A percentile compares a stretch with the other conserved stretches of the same genome.
Conservation (phyloP, 768 basidiomycete genomes). For the Podaxis sp. region DNA sequence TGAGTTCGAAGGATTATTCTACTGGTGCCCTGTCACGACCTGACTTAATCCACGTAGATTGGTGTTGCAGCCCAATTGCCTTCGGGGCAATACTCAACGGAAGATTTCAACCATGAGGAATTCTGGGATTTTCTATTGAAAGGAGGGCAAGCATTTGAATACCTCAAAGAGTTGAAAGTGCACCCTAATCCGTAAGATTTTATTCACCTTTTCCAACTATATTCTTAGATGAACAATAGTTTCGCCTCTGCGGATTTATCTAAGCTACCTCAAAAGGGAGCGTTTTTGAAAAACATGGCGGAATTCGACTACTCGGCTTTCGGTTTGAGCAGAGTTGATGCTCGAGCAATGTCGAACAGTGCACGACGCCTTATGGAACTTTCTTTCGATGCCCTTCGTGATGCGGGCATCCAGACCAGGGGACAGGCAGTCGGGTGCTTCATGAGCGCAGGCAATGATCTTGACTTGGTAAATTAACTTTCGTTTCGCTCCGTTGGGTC, state of each 20-base stretch:
- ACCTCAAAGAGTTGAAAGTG: conserved; percentile 31
- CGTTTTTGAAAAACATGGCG: conserved; percentile 38
- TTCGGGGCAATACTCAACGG: conserved; percentile 25
- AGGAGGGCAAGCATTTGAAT: conserved; percentile 30
- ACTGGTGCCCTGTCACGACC: background rate
- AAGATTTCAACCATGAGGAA: conserved; percentile 32
- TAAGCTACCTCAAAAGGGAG: conserved; percentile 25
- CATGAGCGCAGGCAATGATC: conserved; percentile 32
- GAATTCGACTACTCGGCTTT: conserved; percentile 41
- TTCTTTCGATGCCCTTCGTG: conserved; percentile 41
- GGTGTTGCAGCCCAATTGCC: conserved; percentile 42
- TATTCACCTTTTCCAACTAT: background rate
- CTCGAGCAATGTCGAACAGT: conserved; percentile 30
- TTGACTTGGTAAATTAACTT: conserved; percentile 26
- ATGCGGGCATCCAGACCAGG: conserved; percentile 48
- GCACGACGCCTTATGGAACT: conserved; percentile 38
- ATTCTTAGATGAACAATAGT: conserved; percentile 24
- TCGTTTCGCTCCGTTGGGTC: background rate
- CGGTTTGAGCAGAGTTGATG: conserved; percentile 37
- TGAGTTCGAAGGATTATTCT: conserved; percentile 11
- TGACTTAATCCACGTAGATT: conserved; percentile 25
- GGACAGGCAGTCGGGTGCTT: conserved; percentile 42
- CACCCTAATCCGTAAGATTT: conserved; percentile 30
- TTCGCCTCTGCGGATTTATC: conserved; percentile 24
- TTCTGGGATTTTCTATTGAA: conserved; percentile 38